phyloP scores from a whole-genome alignment of 2,329 filamentous ascomycete species.

The Colletotrichum sp. region DNA sequence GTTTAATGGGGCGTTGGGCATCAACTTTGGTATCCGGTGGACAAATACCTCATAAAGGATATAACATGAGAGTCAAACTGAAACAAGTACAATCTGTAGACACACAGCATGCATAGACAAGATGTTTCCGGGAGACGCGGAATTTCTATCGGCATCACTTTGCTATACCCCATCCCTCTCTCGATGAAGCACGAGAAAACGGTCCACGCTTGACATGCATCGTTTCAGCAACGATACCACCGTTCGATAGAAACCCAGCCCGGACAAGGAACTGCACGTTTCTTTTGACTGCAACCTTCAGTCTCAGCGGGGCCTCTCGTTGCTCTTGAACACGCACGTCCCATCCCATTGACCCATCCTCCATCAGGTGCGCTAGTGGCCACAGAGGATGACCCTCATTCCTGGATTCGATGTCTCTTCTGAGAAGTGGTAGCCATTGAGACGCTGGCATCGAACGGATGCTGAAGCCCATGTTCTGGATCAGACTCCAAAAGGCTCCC shows the following conservation, averaged over 20 bases:
- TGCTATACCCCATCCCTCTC: neutral
- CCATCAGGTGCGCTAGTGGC: conserved; percentile 4
- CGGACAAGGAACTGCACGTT: neutral
- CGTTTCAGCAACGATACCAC: too few species aligned
- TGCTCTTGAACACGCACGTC: neutral
- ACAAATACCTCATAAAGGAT: neutral
- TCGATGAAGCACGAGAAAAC: neutral
- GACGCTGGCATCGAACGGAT: neutral
- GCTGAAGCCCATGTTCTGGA: neutral
- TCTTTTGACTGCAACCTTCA: neutral
- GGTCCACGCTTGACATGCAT: too few species aligned
- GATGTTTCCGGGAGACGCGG: neutral
- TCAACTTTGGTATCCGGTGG: neutral
- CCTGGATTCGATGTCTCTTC: neutral
- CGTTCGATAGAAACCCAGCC: neutral
- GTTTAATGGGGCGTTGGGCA: neutral
- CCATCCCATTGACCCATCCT: neutral
- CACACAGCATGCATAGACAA: neutral
- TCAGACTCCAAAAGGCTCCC: neutral
- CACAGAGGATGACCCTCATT: neutral
- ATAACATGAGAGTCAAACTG: neutral
- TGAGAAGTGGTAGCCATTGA: neutral
- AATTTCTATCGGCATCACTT: neutral
- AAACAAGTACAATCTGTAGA: neutral
- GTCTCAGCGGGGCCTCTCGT: neutral